These are phyloP conservation scores for Penicillium aurantiogriseum DNA, from an alignment of 2,329 filamentous ascomycete species.

Conservation along the genomic window DNA sequence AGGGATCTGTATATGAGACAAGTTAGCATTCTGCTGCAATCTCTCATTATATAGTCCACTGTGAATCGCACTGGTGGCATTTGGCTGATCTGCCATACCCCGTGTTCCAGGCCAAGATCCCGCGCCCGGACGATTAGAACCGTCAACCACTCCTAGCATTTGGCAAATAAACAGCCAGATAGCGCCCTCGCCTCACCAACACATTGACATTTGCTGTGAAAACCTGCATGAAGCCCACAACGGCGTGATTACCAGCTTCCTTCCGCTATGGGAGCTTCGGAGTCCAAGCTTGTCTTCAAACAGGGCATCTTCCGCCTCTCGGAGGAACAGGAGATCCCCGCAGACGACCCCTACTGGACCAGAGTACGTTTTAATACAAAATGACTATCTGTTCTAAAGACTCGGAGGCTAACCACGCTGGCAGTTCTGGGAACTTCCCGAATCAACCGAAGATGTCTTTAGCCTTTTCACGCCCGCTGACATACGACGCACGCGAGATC, in stretches of 20 bases:
- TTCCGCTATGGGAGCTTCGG: slow-evolving; percentile 83
- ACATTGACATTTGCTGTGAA: neutral
- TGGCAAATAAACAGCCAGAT: slow-evolving; percentile 8
- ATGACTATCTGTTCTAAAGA: neutral
- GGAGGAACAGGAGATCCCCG: slow-evolving; percentile 82
- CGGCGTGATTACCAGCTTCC: slow-evolving; percentile 25
- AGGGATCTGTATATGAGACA: neutral
- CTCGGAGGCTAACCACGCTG: slow-evolving; percentile 20
- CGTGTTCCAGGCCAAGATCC: slow-evolving; percentile 18
- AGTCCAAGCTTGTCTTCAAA: slow-evolving; percentile 98
- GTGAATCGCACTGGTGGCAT: neutral
- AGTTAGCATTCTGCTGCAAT: neutral
- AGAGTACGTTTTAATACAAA: slow-evolving; percentile 59
- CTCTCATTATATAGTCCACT: neutral
- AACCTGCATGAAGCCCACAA: slow-evolving; percentile 28
- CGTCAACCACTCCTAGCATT: slow-evolving; percentile 13
- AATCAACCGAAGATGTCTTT: slow-evolving; percentile 94
- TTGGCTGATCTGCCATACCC: slow-evolving; percentile 7
- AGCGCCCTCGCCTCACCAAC: neutral
- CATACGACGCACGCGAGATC: slow-evolving; percentile 83
- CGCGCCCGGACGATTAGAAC: slow-evolving; percentile 14
- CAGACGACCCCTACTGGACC: slow-evolving; percentile 89
- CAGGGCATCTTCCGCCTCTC: slow-evolving; percentile 95
- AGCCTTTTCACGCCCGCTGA: slow-evolving; percentile 88
- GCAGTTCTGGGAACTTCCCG: slow-evolving; percentile 96